Base-by-base conservation (phyloP, 1,139 yeast genomes). In the Candida mesenterica region DNA sequence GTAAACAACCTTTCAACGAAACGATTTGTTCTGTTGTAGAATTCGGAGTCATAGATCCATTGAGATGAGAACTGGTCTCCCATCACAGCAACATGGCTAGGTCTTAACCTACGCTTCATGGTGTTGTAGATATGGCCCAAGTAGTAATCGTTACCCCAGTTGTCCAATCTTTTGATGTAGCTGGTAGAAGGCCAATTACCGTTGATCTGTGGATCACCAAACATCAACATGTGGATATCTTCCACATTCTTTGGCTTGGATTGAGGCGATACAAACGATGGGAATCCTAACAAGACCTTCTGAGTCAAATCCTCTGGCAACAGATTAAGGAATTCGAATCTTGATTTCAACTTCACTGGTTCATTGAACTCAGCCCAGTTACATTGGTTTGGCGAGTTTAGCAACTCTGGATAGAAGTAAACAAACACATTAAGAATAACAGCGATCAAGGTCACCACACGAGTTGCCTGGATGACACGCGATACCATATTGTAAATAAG, bases 131-230 rank as follows among this genome's bases (percentile, higher is more conserved):
- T 80, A 52, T 90, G 97, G 3, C 95, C 95, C 44, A 92, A 63
- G 52, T 82, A 92, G 50, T 78, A 74, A 63, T 92, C 97, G 59
- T 90, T 92, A 1, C 96, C 97, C 51, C 62, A 82, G 36, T 86
- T 82, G 53, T 92, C 98, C 24, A 92, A 64, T 37, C 87, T 61
- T 45, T 86, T 83, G 41, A 87, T 69, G 50, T 82, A 79, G n/a
- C 82, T 76, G 1, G 95, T 83, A 33, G 68, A 65, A 8, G 74
- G 74, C 82, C 87, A 80, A 45, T 81, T 77, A 1, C 97, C 97
- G 44, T 90, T 84, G 57, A 92, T 89, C 61, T 92, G 98, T 0
- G 98, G 98, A 55, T 92, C 98, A 8, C 97, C 98, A 58, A 89
- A 82, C 3, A 95, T 82, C 48, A 89, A 59, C 65, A 84, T 62